A percentile compares a stretch with the other conserved stretches of the same genome.
These are phyloP conservation scores for Centaurea solstitialis DNA, from an alignment of 129 eudicot genomes.

Conservation along the genomic window DNA sequence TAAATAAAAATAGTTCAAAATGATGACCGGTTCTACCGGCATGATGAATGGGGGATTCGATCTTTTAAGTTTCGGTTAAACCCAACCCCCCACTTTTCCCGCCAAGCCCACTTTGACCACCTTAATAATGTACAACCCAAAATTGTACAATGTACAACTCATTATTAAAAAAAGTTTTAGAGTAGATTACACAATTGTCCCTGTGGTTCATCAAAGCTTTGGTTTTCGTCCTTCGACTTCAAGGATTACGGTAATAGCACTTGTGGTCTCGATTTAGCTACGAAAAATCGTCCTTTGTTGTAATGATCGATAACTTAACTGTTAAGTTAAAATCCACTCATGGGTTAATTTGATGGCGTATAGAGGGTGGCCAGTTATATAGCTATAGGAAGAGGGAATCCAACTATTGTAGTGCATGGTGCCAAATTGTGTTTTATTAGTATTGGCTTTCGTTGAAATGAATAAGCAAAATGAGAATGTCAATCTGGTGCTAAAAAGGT, in stretches of 20 bases:
- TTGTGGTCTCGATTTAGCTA: background rate
- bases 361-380: too few relatives aligned
- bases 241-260: background rate
- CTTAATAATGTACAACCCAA: background rate
- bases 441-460: too few relatives aligned
- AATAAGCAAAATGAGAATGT: too few relatives aligned
- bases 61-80: conserved; percentile 33
- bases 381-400: too few relatives aligned
- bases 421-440: too few relatives aligned
- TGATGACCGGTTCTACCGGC: conserved; percentile 49
- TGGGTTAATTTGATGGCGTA: background rate
- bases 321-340: background rate
- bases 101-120: conserved; percentile 33
- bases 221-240: background rate
- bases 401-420: too few relatives aligned
- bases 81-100: conserved; percentile 38
- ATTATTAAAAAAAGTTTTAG: too few relatives aligned
- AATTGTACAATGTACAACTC: background rate
- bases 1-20: background rate
- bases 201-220: background rate
- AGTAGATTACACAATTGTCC: background rate
- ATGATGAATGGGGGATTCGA: conserved; percentile 38
- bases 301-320: background rate
- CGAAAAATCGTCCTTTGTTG: background rate
- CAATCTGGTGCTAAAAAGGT: background rate